phyloP scores from a whole-genome alignment of 192 early-diverging fungal species.

The Gigaspora rosea region DNA sequence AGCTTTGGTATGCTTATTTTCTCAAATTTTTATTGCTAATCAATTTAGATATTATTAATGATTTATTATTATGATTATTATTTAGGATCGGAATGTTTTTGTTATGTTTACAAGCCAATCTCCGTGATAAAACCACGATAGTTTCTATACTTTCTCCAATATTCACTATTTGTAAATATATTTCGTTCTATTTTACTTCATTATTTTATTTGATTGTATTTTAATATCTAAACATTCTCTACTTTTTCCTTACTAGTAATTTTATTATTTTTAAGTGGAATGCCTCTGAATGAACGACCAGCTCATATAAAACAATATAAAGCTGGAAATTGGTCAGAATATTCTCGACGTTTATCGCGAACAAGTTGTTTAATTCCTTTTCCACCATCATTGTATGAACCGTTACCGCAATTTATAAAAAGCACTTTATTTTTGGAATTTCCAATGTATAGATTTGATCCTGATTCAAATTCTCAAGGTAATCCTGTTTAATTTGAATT shows the following conservation, averaged over 20 bases:
- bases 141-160: conserved; percentile 14
- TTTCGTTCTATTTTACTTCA: background rate
- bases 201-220: background rate
- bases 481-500: too few relatives aligned
- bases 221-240: background rate
- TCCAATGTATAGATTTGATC: conserved; percentile 20
- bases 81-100: conserved; percentile 35
- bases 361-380: conserved; percentile 29
- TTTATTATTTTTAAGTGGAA: conserved; percentile 22
- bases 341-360: conserved; percentile 3
- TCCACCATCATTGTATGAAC: conserved; percentile 25
- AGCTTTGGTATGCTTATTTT: too few relatives aligned
- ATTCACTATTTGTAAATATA: conserved; percentile 24
- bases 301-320: conserved; percentile 29
- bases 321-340: conserved; percentile 12
- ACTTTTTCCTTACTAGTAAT: background rate
- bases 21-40: background rate
- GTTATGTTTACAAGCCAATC: conserved; percentile 27
- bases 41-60: background rate
- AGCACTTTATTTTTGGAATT: conserved; percentile 30
- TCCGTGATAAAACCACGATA: background rate
- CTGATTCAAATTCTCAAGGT: background rate
- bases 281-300: conserved; percentile 28
- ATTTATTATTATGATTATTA: background rate
- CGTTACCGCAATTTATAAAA: conserved; percentile 26